Evolutionary conservation across 768 basidiomycete genomes (phyloP), one percentile per base, ranked within the genome.

Genomic region (Solioccasus polychromus): DNA sequence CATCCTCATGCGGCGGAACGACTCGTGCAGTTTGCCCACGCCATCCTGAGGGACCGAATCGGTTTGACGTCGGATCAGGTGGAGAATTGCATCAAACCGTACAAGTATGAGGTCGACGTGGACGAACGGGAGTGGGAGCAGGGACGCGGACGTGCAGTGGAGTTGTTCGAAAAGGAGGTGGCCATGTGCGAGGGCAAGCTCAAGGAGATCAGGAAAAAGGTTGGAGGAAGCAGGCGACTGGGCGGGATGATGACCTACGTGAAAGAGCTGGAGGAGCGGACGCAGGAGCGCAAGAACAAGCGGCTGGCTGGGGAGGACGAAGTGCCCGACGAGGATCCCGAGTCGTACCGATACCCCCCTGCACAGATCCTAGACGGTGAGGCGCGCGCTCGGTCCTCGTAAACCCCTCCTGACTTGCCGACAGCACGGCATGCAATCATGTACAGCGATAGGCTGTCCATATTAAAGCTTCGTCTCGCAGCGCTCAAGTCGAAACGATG

Each of bases 21-120:
- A 20, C 83, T 99, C 48, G 80, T 89, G 46, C 78, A 95, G 59
- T 96, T 97, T 64, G 90, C 89, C 9, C 94, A 98, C 68, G 81
- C 77, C 66, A 94, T 99, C 60, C 70, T 99, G 42, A 78, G 95
- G 47, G 95, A 98, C 59, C 81, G 95, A 6, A 88, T 97, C 46
- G 88, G 91, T 14, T 70, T 95, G 44, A 92, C 96, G n/a, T 87
- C 91, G 5, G 96, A 99, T 64, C 95, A 98, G 69, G 95, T 99
- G 14, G 96, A 99, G 73, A 99, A 98, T 66, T 95, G 92, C 67
- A 97, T 99, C 75, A 99, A 99, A 69, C 96, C 95, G 23, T 97
- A 82, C 78, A 99, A 99, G 73, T 95, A 96, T 60, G 95, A 98
- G 60, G 85, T 98, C 22, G 96, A 99, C 62, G 87, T 97, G 12